Conservation (phyloP, 176 grass and related monocot genomes). For the Phyllostachys edulis region DNA sequence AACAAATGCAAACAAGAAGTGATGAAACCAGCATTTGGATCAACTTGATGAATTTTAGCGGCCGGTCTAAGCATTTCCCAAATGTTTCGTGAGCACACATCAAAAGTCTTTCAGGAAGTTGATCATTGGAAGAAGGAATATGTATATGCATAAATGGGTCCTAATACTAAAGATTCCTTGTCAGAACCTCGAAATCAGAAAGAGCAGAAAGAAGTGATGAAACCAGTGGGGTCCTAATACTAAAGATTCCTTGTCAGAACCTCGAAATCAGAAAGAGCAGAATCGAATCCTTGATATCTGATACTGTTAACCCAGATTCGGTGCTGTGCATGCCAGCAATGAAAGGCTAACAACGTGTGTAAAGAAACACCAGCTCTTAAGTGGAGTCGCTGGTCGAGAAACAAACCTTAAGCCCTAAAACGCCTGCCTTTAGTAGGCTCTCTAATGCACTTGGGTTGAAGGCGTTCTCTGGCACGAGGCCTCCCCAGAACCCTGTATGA, state of each 20-base stretch:
- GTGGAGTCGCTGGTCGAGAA: not conserved
- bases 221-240: not conserved
- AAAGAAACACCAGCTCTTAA: not conserved
- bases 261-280: not conserved
- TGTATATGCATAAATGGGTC: no score
- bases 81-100: no score
- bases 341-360: not conserved
- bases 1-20: no score
- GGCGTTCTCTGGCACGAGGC: slow-evolving; percentile 95
- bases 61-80: no score
- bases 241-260: not conserved
- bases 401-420: slow-evolving; percentile 84
- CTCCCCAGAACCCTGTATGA: slow-evolving; percentile 88
- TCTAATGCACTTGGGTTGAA: slow-evolving; percentile 70
- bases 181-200: no score
- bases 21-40: no score
- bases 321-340: not conserved
- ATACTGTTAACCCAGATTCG: not conserved
- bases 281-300: not conserved
- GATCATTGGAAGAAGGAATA: no score
- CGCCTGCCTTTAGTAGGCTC: slow-evolving; percentile 70
- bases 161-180: no score
- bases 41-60: no score
- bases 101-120: no score
- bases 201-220: not conserved